Evolutionary conservation across 2,329 filamentous ascomycete genomes (phyloP).

Genomic region (Sclerotinia nivalis): DNA sequence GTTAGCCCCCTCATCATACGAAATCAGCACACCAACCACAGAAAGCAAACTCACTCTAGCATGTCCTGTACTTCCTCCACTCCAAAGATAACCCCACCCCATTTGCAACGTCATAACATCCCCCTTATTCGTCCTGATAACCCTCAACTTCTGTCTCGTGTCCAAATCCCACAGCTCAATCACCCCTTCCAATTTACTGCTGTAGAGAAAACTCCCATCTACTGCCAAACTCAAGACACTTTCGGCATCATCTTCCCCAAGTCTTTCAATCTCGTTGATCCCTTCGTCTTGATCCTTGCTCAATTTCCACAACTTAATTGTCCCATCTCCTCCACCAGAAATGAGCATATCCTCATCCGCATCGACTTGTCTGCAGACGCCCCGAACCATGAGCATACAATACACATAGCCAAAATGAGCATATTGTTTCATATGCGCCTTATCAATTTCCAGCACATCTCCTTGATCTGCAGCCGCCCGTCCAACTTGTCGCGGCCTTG

Average conservation of each 20-base stretch:
- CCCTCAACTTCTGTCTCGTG: conserved; percentile 84
- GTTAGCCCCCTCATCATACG: background rate
- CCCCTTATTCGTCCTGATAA: conserved; percentile 75
- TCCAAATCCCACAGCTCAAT: conserved; percentile 97
- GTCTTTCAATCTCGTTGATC: conserved; percentile 67
- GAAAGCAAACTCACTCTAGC: conserved; percentile 65
- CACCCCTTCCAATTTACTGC: conserved; percentile 81
- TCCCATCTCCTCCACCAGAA: conserved; percentile 89
- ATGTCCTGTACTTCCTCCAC: conserved; percentile 84
- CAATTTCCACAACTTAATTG: conserved; percentile 90
- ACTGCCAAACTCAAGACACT: conserved; percentile 77
- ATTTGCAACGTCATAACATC: conserved; percentile 88
- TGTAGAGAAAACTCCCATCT: conserved; percentile 90
- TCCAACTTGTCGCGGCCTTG: conserved; percentile 54
- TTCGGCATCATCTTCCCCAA: conserved; percentile 62
- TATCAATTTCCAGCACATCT: conserved; percentile 76
- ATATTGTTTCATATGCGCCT: conserved; percentile 79
- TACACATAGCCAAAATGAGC: conserved; percentile 96
- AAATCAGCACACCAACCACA: background rate
- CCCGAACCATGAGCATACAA: conserved; percentile 85
- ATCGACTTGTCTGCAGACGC: conserved; percentile 65
- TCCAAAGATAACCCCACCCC: conserved; percentile 82
- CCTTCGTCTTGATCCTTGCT: conserved; percentile 54
- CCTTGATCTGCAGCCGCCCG: conserved; percentile 55
- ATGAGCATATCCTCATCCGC: conserved; percentile 79